Base-by-base conservation (phyloP, 345 rosid genomes). In the Streptanthus diversifolius region DNA sequence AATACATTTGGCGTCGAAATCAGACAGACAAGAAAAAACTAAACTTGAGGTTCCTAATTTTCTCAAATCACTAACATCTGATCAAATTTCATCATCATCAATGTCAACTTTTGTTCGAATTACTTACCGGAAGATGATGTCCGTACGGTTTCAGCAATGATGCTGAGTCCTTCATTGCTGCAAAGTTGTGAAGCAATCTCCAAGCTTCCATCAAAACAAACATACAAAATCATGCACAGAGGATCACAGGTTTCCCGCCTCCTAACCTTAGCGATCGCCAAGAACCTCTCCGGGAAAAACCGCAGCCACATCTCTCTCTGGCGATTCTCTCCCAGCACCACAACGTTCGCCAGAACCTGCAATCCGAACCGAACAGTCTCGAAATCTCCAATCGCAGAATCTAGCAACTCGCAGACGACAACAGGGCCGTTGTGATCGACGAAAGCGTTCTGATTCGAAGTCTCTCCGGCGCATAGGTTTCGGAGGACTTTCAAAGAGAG, bases 391-490 rank as follows among this genome's bases (percentile, higher is more conserved):
- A 54, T 56, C 11, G 55, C 69, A 1, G 80, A 72, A 57, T 56
- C 73, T 24, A 85, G 47, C 69, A 82, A 35, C 52, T 63, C 36
- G 0, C 66, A 82, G 27, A 89, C 35, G 56, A 73, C 36, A 22
- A 32, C 68, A n/a, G 81, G 79, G n/a, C 96, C 97, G 39, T 74
- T 41, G 10, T 32, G 45, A 7, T 74, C 79, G 17, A 89, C 39
- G 78, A 91, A 93, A 13, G 78, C 69, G 56, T 79, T 61, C 79
- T 89, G 95, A 79, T 87, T 85, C 19, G 41, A 43, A 52, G 63
- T 22, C 33, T 88, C 95, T 9, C 96, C 95, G 3, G 96, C 97
- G 66, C 89, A 89, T 6, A 89, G 83, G 68, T 91, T 93, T 14
- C 98, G 83, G 21, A 85, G 83, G 75, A 93, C 81, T 66, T 85